Evolutionary conservation across 2,329 filamentous ascomycete genomes (phyloP).

Genomic region (Neonectria magnoliae): DNA sequence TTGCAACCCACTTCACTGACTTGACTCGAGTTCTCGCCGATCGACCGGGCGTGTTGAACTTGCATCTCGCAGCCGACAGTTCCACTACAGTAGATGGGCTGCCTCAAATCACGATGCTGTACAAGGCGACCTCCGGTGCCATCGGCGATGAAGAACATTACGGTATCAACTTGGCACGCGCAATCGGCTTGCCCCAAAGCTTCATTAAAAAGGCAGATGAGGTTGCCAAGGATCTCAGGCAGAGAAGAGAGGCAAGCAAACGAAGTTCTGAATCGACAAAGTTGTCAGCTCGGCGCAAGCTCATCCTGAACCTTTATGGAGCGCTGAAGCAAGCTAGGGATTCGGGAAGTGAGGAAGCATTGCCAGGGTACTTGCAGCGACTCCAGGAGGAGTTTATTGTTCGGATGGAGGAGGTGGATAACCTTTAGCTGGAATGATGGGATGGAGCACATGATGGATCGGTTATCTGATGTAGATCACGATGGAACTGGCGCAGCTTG

Average conservation of each 20-base stretch:
- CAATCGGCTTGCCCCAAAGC: constrained; percentile 74
- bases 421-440: constrained; percentile 20
- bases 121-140: constrained; percentile 79
- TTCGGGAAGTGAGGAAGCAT: constrained; percentile 68
- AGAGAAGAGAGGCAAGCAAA: constrained; percentile 66
- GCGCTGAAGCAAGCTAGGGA: constrained; percentile 74
- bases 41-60: constrained; percentile 80
- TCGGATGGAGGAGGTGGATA: constrained; percentile 74
- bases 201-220: constrained; percentile 75
- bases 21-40: constrained; percentile 80
- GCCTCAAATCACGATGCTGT: constrained; percentile 83
- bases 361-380: constrained; percentile 53
- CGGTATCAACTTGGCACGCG: constrained; percentile 81
- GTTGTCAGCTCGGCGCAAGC: constrained; percentile 71
- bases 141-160: constrained; percentile 77
- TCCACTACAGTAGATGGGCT: constrained; percentile 58
- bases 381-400: constrained; percentile 77
- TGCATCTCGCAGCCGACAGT: constrained; percentile 81
- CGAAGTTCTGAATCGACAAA: constrained; percentile 67
- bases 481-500: not conserved
- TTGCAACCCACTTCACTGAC: constrained; percentile 92
- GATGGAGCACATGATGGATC: not conserved
- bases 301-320: constrained; percentile 78
- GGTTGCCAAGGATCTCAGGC: constrained; percentile 71
- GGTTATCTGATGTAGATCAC: not conserved